Evolutionary conservation across 1,284 basidiomycete genomes (phyloP).

Genomic region (Gymnopus androsaceus): DNA sequence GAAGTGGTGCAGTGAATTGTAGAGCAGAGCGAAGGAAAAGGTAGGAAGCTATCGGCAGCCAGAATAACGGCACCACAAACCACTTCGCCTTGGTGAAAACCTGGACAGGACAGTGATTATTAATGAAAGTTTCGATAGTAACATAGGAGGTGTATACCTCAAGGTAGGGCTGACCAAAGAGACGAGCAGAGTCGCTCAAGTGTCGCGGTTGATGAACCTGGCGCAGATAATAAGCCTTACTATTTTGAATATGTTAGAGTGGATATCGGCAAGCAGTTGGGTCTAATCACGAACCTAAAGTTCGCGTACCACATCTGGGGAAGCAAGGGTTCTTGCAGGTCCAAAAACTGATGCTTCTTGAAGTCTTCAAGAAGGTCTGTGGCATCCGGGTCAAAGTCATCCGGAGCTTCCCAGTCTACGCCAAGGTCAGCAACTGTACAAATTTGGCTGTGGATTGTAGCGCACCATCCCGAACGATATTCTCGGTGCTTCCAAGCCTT

Average conservation of each 20-base stretch:
- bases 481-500: constrained; percentile 75
- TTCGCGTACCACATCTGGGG: constrained; percentile 83
- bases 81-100: constrained; percentile 88
- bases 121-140: neutral
- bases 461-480: constrained; percentile 75
- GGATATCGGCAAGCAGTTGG: neutral
- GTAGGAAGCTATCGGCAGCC: constrained; percentile 87
- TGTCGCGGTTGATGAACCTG: constrained; percentile 98
- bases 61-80: constrained; percentile 93
- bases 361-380: constrained; percentile 81
- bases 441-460: neutral
- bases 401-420: constrained; percentile 82
- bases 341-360: constrained; percentile 90
- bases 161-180: constrained; percentile 83
- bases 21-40: constrained; percentile 79
- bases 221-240: constrained; percentile 93
- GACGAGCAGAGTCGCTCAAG: constrained; percentile 80
- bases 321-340: constrained; percentile 85
- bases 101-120: constrained; percentile 35
- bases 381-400: constrained; percentile 88
- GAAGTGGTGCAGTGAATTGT: constrained; percentile 77
- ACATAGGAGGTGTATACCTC: constrained; percentile 54
- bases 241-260: constrained; percentile 27
- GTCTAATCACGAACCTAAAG: constrained; percentile 57
- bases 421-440: neutral